These are phyloP conservation scores for Cadophora sp. DNA, from an alignment of 2,329 filamentous ascomycete species.

Conservation along the genomic window DNA sequence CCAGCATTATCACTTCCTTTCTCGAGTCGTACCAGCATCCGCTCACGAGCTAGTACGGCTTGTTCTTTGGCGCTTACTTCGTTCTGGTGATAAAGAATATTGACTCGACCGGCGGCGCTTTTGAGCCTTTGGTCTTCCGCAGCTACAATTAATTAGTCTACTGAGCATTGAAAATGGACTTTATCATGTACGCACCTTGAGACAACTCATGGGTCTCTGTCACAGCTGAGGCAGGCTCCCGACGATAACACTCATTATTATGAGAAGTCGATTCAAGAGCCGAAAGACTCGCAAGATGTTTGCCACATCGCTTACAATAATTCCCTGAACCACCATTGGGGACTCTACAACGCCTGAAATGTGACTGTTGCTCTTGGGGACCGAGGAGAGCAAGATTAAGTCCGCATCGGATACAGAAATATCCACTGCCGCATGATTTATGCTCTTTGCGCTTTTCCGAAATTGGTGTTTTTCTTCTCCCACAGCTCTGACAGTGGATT, in stretches of 20 bases:
- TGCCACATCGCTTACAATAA: constrained; percentile 23
- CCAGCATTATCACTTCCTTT: background rate
- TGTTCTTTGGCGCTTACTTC: background rate
- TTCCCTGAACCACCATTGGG: constrained; percentile 13
- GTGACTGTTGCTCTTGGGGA: background rate
- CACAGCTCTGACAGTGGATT: constrained; percentile 29
- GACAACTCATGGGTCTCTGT: background rate
- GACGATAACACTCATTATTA: constrained; percentile 15
- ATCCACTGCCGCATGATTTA: background rate
- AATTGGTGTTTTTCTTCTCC: constrained; percentile 17
- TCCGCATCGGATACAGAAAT: constrained; percentile 28
- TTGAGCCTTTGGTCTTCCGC: background rate
- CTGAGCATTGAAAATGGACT: background rate
- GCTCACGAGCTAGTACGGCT: background rate
- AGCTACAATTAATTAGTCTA: background rate
- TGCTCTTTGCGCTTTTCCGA: background rate
- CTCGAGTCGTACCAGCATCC: background rate
- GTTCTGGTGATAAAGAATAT: background rate
- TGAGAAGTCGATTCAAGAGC: background rate
- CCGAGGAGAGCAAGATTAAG: constrained; percentile 15
- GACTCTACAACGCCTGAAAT: background rate
- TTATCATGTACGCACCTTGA: background rate
- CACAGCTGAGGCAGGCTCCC: background rate
- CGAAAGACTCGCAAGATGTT: constrained; percentile 9
- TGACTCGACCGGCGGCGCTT: background rate